Percentiles rank a stretch among this genome's conserved stretches.
Evolutionary conservation across 495 filamentous ascomycete genomes (phyloP).

Genomic region (Recurvomyces mirabilis): DNA sequence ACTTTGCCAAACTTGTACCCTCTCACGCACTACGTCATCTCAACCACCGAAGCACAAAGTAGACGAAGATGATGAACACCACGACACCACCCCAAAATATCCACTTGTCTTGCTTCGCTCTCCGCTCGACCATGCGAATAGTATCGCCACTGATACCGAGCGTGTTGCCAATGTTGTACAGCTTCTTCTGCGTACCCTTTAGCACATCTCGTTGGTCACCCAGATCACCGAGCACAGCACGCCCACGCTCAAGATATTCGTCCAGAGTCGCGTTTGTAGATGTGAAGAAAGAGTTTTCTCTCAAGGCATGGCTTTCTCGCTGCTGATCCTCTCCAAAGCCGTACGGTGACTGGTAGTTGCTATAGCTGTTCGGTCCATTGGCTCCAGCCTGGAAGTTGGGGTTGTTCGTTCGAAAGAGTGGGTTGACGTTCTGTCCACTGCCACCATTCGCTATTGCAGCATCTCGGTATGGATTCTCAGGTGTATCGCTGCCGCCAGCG

Average conservation of each 20-base stretch:
- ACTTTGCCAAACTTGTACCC: background rate
- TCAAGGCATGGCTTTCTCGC: slow-evolving; percentile 72
- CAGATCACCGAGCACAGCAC: slow-evolving; percentile 79
- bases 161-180: slow-evolving; percentile 91
- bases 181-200: slow-evolving; percentile 79
- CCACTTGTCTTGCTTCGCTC: slow-evolving; percentile 94
- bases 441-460: slow-evolving; percentile 28
- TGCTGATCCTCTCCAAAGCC: slow-evolving; percentile 39
- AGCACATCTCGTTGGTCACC: slow-evolving; percentile 85
- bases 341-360: slow-evolving; percentile 18
- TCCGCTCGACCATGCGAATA: slow-evolving; percentile 85
- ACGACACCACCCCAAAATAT: slow-evolving; percentile 85
- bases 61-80: slow-evolving; percentile 87
- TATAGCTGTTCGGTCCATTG: slow-evolving; percentile 9
- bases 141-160: slow-evolving; percentile 90
- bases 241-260: slow-evolving; percentile 83
- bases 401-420: slow-evolving; percentile 29
- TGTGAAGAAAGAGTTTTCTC: slow-evolving; percentile 78
- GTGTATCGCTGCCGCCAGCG: slow-evolving; percentile 47
- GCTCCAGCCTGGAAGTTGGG: slow-evolving; percentile 25
- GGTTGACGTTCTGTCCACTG: slow-evolving; percentile 24
- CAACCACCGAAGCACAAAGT: slow-evolving; percentile 73
- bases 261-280: slow-evolving; percentile 73
- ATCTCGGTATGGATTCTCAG: slow-evolving; percentile 89
- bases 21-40: slow-evolving; percentile 41